phyloP scores from a whole-genome alignment of 2,329 filamentous ascomycete genomes.

The Cladophialophora psammophila region DNA sequence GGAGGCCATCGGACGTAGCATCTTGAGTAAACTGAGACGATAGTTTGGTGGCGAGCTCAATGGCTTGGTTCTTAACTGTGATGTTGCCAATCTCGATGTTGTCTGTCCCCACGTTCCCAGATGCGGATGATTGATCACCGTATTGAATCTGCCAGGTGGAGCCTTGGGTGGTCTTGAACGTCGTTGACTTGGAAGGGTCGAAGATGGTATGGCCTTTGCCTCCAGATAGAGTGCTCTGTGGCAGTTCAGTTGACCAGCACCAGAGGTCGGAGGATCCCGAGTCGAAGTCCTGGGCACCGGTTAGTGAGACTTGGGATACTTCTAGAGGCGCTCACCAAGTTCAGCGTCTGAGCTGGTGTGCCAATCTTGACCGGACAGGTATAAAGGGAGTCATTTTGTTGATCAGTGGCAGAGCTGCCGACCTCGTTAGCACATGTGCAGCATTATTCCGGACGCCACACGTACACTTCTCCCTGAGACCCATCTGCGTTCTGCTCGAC shows the following conservation, averaged over 20 bases:
- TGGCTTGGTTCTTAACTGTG: constrained; percentile 65
- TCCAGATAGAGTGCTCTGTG: constrained; percentile 46
- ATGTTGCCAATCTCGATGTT: constrained; percentile 68
- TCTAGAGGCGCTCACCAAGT: constrained; percentile 38
- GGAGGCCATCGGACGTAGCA: constrained; percentile 64
- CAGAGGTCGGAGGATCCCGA: constrained; percentile 75
- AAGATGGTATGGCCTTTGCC: constrained; percentile 62
- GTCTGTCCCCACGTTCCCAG: constrained; percentile 71
- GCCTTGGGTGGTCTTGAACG: constrained; percentile 60
- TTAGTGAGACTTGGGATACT: neutral
- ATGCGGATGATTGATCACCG: constrained; percentile 71
- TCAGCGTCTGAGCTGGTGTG: constrained; percentile 67
- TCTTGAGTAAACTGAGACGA: constrained; percentile 65
- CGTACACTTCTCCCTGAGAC: constrained; percentile 25
- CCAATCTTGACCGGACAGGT: constrained; percentile 71
- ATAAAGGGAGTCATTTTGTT: constrained; percentile 72
- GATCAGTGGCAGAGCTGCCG: constrained; percentile 64
- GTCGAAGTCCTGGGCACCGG: constrained; percentile 63
- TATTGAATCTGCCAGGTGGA: constrained; percentile 71
- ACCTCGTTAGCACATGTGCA: neutral
- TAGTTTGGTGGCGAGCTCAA: constrained; percentile 69
- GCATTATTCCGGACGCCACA: neutral
- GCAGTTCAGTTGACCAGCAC: constrained; percentile 65
- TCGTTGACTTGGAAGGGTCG: constrained; percentile 66
- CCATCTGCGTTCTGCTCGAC: constrained; percentile 23